Conservation (phyloP, 1,284 basidiomycete genomes). For the Microbotryum violaceum region DNA sequence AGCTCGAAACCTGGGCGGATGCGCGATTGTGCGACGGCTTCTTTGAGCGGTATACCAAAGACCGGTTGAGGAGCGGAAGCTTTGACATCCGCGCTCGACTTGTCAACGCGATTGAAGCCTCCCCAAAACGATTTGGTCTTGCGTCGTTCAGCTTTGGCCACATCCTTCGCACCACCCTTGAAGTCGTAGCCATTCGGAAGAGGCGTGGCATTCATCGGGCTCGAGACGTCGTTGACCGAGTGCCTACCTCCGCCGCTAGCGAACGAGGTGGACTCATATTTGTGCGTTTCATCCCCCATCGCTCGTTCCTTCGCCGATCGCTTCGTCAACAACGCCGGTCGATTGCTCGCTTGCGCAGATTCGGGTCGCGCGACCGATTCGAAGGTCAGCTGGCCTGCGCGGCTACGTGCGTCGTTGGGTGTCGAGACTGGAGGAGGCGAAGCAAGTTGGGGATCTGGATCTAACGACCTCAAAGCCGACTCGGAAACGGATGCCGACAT, state of each 20-base stretch:
- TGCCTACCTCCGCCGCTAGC: slow-evolving; percentile 48
- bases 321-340: too few relatives aligned
- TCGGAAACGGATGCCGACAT: too few relatives aligned
- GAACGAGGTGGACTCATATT: slow-evolving; percentile 51
- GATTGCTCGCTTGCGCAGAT: too few relatives aligned
- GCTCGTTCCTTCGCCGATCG: too few relatives aligned
- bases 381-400: too few relatives aligned
- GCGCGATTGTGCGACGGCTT: slow-evolving; percentile 78
- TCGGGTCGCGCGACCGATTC: too few relatives aligned
- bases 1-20: slow-evolving; percentile 62
- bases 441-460: too few relatives aligned
- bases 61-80: slow-evolving; percentile 49
- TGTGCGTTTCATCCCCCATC: too few relatives aligned
- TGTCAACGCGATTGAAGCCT: slow-evolving; percentile 26
- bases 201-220: slow-evolving; percentile 72
- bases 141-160: slow-evolving; percentile 30
- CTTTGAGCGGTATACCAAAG: slow-evolving; percentile 80
- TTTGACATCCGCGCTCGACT: background rate
- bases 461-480: too few relatives aligned
- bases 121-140: slow-evolving; percentile 62
- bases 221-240: slow-evolving; percentile 72
- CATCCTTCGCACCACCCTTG: slow-evolving; percentile 30
- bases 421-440: too few relatives aligned
- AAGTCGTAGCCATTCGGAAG: slow-evolving; percentile 86
- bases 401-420: too few relatives aligned